Conservation (phyloP, 2,329 filamentous ascomycete species). For the Diplodia seriata region DNA sequence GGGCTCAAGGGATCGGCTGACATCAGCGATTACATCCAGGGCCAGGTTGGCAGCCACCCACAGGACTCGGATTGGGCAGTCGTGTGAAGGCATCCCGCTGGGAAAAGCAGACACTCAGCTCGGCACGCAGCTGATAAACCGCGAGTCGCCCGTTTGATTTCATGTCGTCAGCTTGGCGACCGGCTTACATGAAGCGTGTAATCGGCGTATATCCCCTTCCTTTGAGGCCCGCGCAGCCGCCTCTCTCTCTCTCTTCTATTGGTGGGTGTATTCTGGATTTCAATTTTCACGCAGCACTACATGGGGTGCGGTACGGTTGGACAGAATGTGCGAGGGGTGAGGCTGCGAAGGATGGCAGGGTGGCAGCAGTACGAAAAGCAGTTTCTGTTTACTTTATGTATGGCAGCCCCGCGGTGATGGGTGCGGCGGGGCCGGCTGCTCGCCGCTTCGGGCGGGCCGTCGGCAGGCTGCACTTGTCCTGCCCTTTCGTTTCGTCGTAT, state of each 20-base stretch:
- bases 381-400: slow-evolving; percentile 5
- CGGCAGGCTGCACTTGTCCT: slow-evolving; percentile 11
- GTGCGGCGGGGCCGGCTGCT: slow-evolving; percentile 10
- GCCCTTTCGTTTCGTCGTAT: not conserved
- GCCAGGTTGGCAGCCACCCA: slow-evolving; percentile 38
- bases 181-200: slow-evolving; percentile 30
- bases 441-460: slow-evolving; percentile 8
- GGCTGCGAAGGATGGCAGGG: not conserved
- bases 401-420: slow-evolving; percentile 9
- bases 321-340: slow-evolving; percentile 3
- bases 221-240: slow-evolving; percentile 14
- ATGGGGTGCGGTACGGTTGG: not conserved
- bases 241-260: slow-evolving; percentile 18
- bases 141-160: slow-evolving; percentile 17
- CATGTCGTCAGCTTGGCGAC: slow-evolving; percentile 9
- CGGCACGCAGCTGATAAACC: slow-evolving; percentile 1
- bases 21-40: slow-evolving; percentile 29
- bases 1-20: slow-evolving; percentile 21
- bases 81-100: slow-evolving; percentile 37
- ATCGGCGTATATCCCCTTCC: slow-evolving; percentile 31
- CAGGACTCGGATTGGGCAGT: slow-evolving; percentile 52
- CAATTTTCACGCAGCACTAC: not conserved
- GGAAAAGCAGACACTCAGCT: not conserved
- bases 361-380: slow-evolving; percentile 17
- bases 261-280: slow-evolving; percentile 25